Percentiles rank a stretch among this genome's conserved stretches.
Conservation (phyloP, 306 rosid genomes). For the Styphnolobium japonicum region DNA sequence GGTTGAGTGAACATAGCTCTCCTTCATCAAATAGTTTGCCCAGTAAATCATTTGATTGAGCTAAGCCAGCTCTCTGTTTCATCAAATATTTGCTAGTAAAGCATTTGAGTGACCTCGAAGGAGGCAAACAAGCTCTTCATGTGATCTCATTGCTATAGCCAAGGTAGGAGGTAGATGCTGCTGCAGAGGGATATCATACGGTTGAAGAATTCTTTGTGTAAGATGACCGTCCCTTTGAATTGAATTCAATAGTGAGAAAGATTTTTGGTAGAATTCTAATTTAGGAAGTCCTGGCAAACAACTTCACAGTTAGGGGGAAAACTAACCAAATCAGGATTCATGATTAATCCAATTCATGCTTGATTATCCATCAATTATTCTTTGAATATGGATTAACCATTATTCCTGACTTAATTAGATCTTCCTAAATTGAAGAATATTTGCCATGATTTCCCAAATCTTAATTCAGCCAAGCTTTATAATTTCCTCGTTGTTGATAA, state of each 20-base stretch:
- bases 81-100: slow-evolving; percentile 49
- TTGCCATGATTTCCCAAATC: not conserved
- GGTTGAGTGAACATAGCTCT: slow-evolving; percentile 85
- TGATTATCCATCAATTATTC: not conserved
- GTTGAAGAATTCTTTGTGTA: not conserved
- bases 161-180: not conserved
- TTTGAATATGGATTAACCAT: not conserved
- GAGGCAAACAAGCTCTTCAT: not conserved
- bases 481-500: not conserved
- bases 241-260: not conserved
- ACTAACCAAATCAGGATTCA: not conserved
- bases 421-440: not conserved
- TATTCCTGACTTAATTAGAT: not conserved
- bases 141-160: not conserved
- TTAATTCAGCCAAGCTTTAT: not conserved
- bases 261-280: not conserved
- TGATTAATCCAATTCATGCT: not conserved
- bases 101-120: slow-evolving; percentile 24
- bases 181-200: not conserved
- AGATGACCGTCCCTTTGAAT: not conserved
- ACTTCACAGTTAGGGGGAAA: not conserved
- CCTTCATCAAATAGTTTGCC: slow-evolving; percentile 71
- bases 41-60: slow-evolving; percentile 46
- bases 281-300: not conserved
- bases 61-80: slow-evolving; percentile 39